These are phyloP conservation scores for Rhizopus stolonifer DNA, from an alignment of 371 early-diverging fungal species.

Conservation along the genomic window DNA sequence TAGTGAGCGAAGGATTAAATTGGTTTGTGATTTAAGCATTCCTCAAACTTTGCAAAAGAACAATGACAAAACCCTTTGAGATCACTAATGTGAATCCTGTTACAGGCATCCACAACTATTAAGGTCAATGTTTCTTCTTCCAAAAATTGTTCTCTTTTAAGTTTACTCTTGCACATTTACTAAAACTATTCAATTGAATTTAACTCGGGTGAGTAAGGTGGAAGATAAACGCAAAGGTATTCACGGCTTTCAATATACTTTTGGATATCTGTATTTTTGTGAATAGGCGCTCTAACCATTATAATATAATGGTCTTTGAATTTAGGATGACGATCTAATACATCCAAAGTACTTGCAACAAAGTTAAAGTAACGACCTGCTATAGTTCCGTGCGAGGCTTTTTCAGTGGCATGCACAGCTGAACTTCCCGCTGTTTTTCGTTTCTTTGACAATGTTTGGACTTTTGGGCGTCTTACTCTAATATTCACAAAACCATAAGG, in stretches of 20 bases:
- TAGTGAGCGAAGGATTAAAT: too few relatives aligned
- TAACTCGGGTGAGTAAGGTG: conserved; percentile 12
- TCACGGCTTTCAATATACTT: too few relatives aligned
- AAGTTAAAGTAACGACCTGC: too few relatives aligned
- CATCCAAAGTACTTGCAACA: too few relatives aligned
- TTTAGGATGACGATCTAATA: too few relatives aligned
- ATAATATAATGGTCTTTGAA: not conserved
- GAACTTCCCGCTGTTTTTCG: too few relatives aligned
- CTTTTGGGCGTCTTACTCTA: too few relatives aligned
- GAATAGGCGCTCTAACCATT: conserved; percentile 4
- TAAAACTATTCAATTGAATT: conserved; percentile 25
- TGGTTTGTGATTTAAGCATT: too few relatives aligned
- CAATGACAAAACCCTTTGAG: conserved; percentile 4
- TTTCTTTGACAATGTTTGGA: too few relatives aligned
- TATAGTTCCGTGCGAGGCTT: too few relatives aligned
- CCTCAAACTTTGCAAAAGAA: not conserved
- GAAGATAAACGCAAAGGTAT: conserved; percentile 18
- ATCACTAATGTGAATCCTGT: conserved; percentile 3
- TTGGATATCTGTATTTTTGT: conserved; percentile 11
- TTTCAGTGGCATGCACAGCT: too few relatives aligned
- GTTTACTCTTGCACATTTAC: conserved; percentile 11
- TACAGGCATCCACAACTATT: conserved; percentile 8
- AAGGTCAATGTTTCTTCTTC: conserved; percentile 13
- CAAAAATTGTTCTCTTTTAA: conserved; percentile 12
- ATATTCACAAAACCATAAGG: too few relatives aligned